phyloP scores from a whole-genome alignment of 768 basidiomycete species.

The Cubamyces sp. region DNA sequence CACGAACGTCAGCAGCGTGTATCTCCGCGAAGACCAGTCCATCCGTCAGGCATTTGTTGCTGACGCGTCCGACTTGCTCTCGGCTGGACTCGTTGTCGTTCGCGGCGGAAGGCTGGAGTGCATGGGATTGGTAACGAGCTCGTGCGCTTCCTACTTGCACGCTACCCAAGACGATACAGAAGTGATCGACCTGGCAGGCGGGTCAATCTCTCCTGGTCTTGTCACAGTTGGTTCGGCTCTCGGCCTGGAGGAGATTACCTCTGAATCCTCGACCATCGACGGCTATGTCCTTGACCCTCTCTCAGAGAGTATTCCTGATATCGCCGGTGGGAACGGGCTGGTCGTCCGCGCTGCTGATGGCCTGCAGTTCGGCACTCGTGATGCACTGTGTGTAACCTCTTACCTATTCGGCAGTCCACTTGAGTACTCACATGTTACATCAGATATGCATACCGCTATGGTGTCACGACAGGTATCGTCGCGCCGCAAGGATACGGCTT shows the following conservation, averaged over 20 bases:
- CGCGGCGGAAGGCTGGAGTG: constrained; percentile 59
- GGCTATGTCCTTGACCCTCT: constrained; percentile 53
- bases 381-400: constrained; percentile 48
- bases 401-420: too few species aligned
- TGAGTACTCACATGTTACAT: not conserved
- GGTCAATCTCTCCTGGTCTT: constrained; percentile 66
- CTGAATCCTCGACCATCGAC: constrained; percentile 66
- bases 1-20: constrained; percentile 64
- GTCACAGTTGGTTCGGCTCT: constrained; percentile 64
- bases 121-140: constrained; percentile 42
- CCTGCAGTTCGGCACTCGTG: constrained; percentile 64
- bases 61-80: constrained; percentile 16
- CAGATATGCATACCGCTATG: constrained; percentile 56
- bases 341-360: constrained; percentile 72
- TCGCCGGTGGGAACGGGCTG: constrained; percentile 41
- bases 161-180: constrained; percentile 22
- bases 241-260: constrained; percentile 69
- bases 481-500: constrained; percentile 42
- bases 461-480: constrained; percentile 52
- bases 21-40: constrained; percentile 38
- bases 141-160: constrained; percentile 2
- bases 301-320: constrained; percentile 37
- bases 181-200: constrained; percentile 66
- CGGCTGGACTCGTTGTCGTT: constrained; percentile 51
- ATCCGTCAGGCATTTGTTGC: constrained; percentile 40